A percentile compares a stretch with the other conserved stretches of the same genome.
These are phyloP conservation scores for Paramecium bursaria DNA, from an alignment of 73 alveolate species.

Conservation along the genomic window DNA sequence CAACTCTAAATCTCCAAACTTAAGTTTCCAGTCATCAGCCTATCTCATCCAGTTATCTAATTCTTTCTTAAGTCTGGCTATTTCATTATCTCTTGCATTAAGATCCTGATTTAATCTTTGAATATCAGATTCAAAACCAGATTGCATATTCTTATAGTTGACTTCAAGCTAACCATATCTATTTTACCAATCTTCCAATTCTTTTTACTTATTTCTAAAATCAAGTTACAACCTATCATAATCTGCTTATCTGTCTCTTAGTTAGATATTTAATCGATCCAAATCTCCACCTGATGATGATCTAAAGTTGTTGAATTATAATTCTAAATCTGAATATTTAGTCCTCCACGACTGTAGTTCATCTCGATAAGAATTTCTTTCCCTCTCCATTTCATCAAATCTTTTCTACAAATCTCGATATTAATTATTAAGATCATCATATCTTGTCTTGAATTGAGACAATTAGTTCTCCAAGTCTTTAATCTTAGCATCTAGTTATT, in stretches of 20 bases:
- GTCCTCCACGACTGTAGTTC: slow-evolving; percentile 34
- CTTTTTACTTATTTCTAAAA: not conserved
- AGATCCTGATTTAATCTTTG: slow-evolving; percentile 9
- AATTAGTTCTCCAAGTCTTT: slow-evolving; percentile 18
- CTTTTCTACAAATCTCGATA: too few relatives aligned
- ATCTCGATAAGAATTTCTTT: not conserved
- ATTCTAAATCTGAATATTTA: slow-evolving; percentile 1
- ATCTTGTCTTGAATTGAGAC: not conserved
- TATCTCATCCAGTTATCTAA: slow-evolving; percentile 16
- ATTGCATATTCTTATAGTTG: not conserved
- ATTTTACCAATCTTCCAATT: slow-evolving; percentile 14
- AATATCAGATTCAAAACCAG: slow-evolving; percentile 4
- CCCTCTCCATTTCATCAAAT: slow-evolving; percentile 29
- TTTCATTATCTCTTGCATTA: slow-evolving; percentile 15
- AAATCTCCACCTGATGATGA: slow-evolving; percentile 14
- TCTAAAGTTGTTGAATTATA: not conserved
- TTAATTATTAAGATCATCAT: not conserved
- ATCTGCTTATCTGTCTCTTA: slow-evolving; percentile 47
- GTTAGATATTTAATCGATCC: slow-evolving; percentile 2
- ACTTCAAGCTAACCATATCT: slow-evolving; percentile 7
- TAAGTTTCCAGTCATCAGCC: slow-evolving; percentile 48
- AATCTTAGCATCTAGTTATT: not conserved
- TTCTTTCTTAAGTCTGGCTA: not conserved
- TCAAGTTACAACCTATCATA: not conserved
- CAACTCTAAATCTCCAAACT: slow-evolving; percentile 36